phyloP scores from a whole-genome alignment of 495 filamentous ascomycete species.

The Xylaria nigripes region DNA sequence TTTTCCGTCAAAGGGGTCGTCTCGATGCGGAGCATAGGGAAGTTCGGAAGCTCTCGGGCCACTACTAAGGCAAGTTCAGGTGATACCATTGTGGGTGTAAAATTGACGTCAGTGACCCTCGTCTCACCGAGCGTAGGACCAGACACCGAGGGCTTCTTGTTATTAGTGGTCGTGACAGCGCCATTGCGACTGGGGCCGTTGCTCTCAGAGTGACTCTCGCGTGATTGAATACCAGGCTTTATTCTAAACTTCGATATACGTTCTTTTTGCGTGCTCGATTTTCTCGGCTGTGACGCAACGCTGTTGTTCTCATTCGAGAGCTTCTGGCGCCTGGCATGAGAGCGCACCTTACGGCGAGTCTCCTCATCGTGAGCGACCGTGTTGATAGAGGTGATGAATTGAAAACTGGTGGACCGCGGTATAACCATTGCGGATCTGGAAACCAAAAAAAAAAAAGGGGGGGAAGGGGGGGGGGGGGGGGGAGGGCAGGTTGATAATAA shows the following conservation, averaged over 20 bases:
- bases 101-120: slow-evolving; percentile 1
- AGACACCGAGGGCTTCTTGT: not conserved
- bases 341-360: slow-evolving; percentile 25
- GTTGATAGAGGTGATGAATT: slow-evolving; percentile 29
- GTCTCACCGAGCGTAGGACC: not conserved
- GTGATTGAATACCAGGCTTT: slow-evolving; percentile 11
- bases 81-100: slow-evolving; percentile 13
- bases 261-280: slow-evolving; percentile 22
- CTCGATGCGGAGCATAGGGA: slow-evolving; percentile 24
- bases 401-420: slow-evolving; percentile 16
- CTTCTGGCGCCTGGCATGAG: slow-evolving; percentile 25
- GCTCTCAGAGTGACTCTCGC: not conserved
- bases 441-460: not conserved
- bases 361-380: slow-evolving; percentile 28
- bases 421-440: slow-evolving; percentile 7
- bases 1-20: slow-evolving; percentile 24
- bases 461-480: not conserved
- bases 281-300: slow-evolving; percentile 16
- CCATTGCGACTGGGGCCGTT: not conserved
- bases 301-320: slow-evolving; percentile 17
- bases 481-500: not conserved
- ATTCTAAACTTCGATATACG: slow-evolving; percentile 26
- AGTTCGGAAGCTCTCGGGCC: slow-evolving; percentile 22
- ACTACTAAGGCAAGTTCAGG: slow-evolving; percentile 23
- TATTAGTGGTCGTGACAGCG: not conserved